A percentile compares a stretch with the other conserved stretches of the same genome.
These are phyloP conservation scores for Eucalyptus tenuipes DNA, from an alignment of 345 rosid species.

Conservation along the genomic window DNA sequence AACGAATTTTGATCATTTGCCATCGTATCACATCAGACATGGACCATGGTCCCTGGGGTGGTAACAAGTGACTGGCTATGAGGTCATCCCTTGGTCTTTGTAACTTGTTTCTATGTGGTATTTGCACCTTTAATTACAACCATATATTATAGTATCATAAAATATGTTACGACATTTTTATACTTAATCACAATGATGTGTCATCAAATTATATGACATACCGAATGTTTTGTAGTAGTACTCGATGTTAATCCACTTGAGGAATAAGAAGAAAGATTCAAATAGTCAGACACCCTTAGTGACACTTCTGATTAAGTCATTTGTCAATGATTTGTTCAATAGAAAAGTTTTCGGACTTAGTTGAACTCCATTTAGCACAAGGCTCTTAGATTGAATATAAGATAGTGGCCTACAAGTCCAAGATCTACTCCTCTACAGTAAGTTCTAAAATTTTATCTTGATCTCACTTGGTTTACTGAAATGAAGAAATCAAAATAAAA, in stretches of 20 bases:
- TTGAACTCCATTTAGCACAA: not conserved
- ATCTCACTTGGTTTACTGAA: not conserved
- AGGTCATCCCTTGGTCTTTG: not conserved
- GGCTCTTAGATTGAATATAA: too few relatives aligned
- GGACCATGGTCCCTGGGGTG: not conserved
- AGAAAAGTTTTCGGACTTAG: not conserved
- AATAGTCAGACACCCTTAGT: accelerated
- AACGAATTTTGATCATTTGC: too few relatives aligned
- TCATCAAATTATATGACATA: not conserved
- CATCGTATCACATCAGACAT: not conserved
- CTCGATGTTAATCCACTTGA: not conserved
- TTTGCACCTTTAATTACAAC: not conserved
- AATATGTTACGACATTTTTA: not conserved
- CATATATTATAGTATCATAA: not conserved
- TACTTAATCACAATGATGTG: not conserved
- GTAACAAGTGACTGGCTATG: not conserved
- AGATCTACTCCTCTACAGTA: not conserved
- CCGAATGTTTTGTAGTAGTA: not conserved
- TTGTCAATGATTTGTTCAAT: not conserved
- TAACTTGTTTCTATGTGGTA: not conserved
- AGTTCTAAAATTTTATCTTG: not conserved
- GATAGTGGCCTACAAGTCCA: not conserved
- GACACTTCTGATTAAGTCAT: not conserved
- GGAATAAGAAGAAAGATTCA: not conserved
- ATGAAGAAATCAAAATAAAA: not conserved